Base-by-base conservation (phyloP, 345 rosid species). In the Gossypium thurberi region DNA sequence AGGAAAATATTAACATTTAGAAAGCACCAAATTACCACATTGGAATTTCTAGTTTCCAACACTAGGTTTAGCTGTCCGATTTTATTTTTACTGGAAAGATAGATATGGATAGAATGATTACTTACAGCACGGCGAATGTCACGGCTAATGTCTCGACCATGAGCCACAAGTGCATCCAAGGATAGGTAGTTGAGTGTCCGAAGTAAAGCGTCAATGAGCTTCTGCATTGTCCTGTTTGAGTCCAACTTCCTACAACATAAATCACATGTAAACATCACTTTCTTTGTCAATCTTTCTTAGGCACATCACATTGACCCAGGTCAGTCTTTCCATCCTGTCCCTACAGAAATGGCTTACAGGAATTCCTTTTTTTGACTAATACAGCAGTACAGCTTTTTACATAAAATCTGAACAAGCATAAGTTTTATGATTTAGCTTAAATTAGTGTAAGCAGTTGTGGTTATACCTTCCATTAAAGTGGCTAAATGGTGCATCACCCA, bases 101-200 rank as follows among this genome's bases (percentile, higher is more conserved):
- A 52, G 20, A 52, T 52, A 52, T 17, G n/a, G 15, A 12, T 47
- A 47, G 56, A 52, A 50, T 50, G 55, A 26, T 68, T 17, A 83
- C 90, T 85, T 74, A 95, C 98, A 69, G 96, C 84, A 9, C 57
- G 84, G 56, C 85, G 88, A 52, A 92, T 74, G 74, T 76, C 64
- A 48, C 71, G 71, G 76, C 77, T 75, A 62, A 88, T 81, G 85
- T 91, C 88, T 66, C 82, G 86, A 59, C 91, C 91, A 75, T 80
- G 82, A 51, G 84, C 83, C 72, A 85, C 84, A 55, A 83, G 74
- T 20, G 82, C 83, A 40, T 90, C 96, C 74, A 91, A 73, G 3
- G 93, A 82, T 60, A 91, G 20, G 40, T 91, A 86, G 75, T 85
- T 84, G 75, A 92, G 74, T n/a, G 91, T 85, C 43, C 82, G 84